Evolutionary conservation across 164 flowering plant species (phyloP), one percentile per base, ranked within the genome.

Genomic region (Hamamelis virginiana): DNA sequence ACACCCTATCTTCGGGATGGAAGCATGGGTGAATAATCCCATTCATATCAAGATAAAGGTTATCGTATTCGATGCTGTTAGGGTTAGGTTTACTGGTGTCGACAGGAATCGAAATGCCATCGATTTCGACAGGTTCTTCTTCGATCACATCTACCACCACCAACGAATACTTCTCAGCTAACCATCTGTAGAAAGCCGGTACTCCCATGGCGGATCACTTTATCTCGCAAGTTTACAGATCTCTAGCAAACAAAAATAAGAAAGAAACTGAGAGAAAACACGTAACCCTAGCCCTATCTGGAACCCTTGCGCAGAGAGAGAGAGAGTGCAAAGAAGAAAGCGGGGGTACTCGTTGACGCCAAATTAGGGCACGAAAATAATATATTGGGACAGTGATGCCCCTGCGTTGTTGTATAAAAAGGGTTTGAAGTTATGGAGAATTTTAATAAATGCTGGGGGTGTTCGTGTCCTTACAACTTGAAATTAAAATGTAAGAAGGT

Each of bases 1-100:
- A 19, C 87, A 92, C 98, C 76, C 94, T 82, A 66, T 92, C 98
- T 66, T 94, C 97, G 16, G 98, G 98, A 64, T 94, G 97, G 59
- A 94, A 94, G 60, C 98, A 94, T 6, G 98, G 98, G 59, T 92
- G 98, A 65, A 94, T 90, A 72, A 94, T 91, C 50, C 93, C 96
- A 69, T 94, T 94, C 98, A 91, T 94, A 75, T 94, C 97, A 56
- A 91, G 93, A 65, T 94, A 94, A 9, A 94, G 82, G 68, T 94
- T 94, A 66, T 94, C 98, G 65, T 71, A 91, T 63, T 92, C 98
- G 48, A 94, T 46, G 22, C 75, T 71, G 76, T 92, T 94, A 58
- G 98, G 98, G 74, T 92, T 92, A 3, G 91, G 92, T 64, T 88
- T 88, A 66, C 89, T 91, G 18, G 97, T 88, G 59, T 92, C 97